Evolutionary conservation across 2,329 filamentous ascomycete species (phyloP), one percentile per base, ranked within the genome.

Genomic region (Volutella citrinella): DNA sequence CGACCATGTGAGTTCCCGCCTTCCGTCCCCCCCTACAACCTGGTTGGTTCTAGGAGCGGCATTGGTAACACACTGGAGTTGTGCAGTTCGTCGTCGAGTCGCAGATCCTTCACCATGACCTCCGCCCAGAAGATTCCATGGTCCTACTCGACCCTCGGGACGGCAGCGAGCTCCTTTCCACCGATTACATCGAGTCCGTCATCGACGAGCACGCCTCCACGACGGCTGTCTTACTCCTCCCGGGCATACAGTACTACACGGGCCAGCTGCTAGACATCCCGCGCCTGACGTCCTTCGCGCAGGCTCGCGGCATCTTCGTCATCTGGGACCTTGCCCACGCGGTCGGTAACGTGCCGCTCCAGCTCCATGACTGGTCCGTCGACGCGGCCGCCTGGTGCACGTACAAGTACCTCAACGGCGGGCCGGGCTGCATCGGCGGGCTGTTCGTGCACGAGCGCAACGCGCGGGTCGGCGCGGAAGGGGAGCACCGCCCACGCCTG

Each of bases 311-410:
- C 38, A 75, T 91, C 24, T 60, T 78, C 9, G 77, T 89, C 13
- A 85, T 87, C 24, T 93, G 87, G 87, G 87, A 93, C 56, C 77
- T 89, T 25, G 87, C 87, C 2, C 87, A 93, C 57, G 85, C 86
- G 1, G 83, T 74, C 17, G 87, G 87, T 19, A 94, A 94, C 51
- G 83, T 90, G 3, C 77, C 81, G 10, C 61, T 94, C 16, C 61
- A 70, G 25, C 69, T 94, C 19, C 87, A 93, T 59, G 83, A 87
- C 45, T 93, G 87, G 87, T 72, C 84, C 44, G 86, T 91, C 27
- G 87, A 94, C 59, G 91, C 91, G 51, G 87, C 87, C 11, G 83
- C 75, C 18, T 94, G 87, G 87, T 94, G 87, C 58, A 87, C 78
- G 29, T 94, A 93, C 68, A 94, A 94, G 63, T 94, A 94, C 61